Conservation (phyloP, 2,329 filamentous ascomycete species). For the Colletotrichum chlorophyti region DNA sequence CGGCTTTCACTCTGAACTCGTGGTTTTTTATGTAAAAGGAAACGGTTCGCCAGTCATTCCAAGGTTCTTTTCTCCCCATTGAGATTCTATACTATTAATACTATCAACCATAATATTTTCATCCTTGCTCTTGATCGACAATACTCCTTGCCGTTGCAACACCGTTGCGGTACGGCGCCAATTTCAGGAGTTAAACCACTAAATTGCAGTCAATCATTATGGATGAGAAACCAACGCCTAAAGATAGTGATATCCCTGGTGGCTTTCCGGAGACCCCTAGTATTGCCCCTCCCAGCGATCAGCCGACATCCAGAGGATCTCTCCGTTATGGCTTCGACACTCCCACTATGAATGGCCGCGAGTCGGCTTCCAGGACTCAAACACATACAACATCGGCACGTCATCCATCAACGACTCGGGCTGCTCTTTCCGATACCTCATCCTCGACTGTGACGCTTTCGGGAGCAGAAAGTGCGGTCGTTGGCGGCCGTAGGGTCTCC, state of each 20-base stretch:
- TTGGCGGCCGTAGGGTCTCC: background rate
- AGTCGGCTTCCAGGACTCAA: background rate
- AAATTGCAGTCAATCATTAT: slow-evolving; percentile 30
- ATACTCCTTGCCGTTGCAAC: too few relatives aligned
- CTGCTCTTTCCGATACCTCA: background rate
- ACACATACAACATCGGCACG: background rate
- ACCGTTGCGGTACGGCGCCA: too few relatives aligned
- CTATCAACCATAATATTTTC: too few relatives aligned
- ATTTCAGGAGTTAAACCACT: background rate
- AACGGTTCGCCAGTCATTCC: too few relatives aligned
- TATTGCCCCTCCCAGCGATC: slow-evolving; percentile 27
- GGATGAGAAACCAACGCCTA: slow-evolving; percentile 37
- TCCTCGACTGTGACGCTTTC: slow-evolving; percentile 11
- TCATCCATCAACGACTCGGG: background rate
- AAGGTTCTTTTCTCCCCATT: too few relatives aligned
- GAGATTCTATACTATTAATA: too few relatives aligned
- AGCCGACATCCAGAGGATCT: slow-evolving; percentile 13
- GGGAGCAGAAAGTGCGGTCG: background rate
- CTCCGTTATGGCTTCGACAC: background rate
- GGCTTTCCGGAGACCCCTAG: slow-evolving; percentile 40
- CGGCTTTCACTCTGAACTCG: too few relatives aligned
- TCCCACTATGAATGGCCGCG: too few relatives aligned
- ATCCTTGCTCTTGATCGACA: too few relatives aligned
- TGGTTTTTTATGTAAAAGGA: too few relatives aligned
- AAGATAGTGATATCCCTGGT: slow-evolving; percentile 40